Evolutionary conservation across 1,284 basidiomycete species (phyloP), one percentile per base, ranked within the genome.

Genomic region (Cutaneotrichosporon sp.): DNA sequence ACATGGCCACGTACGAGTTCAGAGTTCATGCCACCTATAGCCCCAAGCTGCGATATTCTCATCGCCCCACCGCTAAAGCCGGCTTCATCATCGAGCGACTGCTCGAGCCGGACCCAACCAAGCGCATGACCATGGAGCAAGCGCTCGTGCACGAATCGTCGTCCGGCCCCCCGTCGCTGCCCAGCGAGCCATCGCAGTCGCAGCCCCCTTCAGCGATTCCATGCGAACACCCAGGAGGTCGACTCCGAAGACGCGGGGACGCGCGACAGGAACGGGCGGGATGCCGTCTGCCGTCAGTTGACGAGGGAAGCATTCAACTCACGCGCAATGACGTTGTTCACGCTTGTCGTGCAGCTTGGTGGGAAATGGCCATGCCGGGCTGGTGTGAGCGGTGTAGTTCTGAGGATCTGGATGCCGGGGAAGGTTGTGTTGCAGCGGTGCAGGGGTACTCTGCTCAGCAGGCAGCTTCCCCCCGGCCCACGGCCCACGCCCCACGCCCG

Each of bases 341-440:
- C 79, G 2, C 81, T 81, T n/a, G 92, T 95, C 73, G 92, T 95
- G 69, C 90, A 91, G 34, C 91, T 90, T 67, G 87, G 88, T 7
- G 93, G 92, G 73, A 89, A 95, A 9, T 87, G 2, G 90, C 91
- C 14, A 86, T 77, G 7, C 89, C 89, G 52, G 86, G 83, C 91
- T 92, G 29, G 29, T 11, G 50, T 34, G 29, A 52, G 38, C 11
- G 4, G 29, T 34, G 31, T 20, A 14, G 2, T n/a, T 22, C 10
- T 54, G 34, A 34, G 11, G 16, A 27, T n/a, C n/a, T 5, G 20
- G 36, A 33, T 11, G 5, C 36, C 36, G 18, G 11, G 31, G 31
- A 11, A 33, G 36, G n/a, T n/a, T n/a, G n/a, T n/a, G n/a, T n/a
- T n/a, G n/a, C n/a, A n/a, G n/a, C n/a, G n/a, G n/a, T n/a, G n/a